A percentile compares a stretch with the other conserved stretches of the same genome.
Conservation (phyloP, 805 yeast genomes). For the Zygosaccharomyces gambellarensis region DNA sequence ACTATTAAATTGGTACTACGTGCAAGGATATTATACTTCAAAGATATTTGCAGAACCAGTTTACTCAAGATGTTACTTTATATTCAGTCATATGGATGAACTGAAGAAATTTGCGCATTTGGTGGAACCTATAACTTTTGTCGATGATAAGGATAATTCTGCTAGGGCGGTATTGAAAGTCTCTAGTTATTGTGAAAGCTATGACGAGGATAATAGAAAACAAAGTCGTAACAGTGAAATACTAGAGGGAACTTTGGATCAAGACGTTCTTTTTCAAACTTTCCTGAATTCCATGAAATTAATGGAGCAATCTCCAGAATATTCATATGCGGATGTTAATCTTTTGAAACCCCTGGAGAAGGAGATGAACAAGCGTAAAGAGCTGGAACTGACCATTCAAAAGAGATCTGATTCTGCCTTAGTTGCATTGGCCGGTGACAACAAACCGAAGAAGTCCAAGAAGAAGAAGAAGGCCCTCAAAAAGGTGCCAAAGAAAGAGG, state of each 20-base stretch:
- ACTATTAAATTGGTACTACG: slow-evolving; percentile 31
- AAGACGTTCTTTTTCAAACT: slow-evolving; percentile 30
- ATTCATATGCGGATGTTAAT: slow-evolving; percentile 25
- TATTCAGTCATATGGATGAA: slow-evolving; percentile 32
- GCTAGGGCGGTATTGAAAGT: slow-evolving; percentile 17
- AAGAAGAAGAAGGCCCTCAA: slow-evolving; percentile 16
- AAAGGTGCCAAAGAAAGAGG: slow-evolving; percentile 12
- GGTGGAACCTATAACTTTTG: slow-evolving; percentile 30
- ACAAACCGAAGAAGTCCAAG: slow-evolving; percentile 15
- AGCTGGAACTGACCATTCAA: slow-evolving; percentile 15
- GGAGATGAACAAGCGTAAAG: slow-evolving; percentile 23
- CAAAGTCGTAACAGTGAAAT: slow-evolving; percentile 14
- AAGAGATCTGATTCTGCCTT: slow-evolving; percentile 25
- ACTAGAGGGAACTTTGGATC: slow-evolving; percentile 31
- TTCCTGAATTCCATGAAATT: slow-evolving; percentile 30
- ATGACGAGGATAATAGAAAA: slow-evolving; percentile 11
- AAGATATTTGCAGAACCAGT: slow-evolving; percentile 37
- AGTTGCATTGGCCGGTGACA: slow-evolving; percentile 27
- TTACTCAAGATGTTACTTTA: slow-evolving; percentile 42
- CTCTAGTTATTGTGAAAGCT: slow-evolving; percentile 24
- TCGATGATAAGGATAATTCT: slow-evolving; percentile 30
- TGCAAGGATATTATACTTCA: slow-evolving; percentile 28
- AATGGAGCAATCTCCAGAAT: slow-evolving; percentile 19
- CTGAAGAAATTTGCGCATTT: slow-evolving; percentile 32
- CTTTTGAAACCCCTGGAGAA: slow-evolving; percentile 28